Evolutionary conservation across 179 eudicot genomes (phyloP).

Genomic region (Spinacia oleracea): DNA sequence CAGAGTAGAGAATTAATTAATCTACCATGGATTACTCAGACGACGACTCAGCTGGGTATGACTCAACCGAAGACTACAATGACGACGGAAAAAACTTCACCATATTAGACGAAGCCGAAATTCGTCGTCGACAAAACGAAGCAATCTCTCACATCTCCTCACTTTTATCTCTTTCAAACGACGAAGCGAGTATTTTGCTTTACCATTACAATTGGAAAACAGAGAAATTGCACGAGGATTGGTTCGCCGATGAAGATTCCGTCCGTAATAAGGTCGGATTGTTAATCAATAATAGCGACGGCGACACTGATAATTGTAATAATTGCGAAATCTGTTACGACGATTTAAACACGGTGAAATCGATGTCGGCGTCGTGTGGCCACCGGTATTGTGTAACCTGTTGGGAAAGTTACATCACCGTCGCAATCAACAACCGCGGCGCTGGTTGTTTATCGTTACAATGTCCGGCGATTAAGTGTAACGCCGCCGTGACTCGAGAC

Average conservation of each 20-base stretch:
- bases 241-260: slow-evolving; percentile 23
- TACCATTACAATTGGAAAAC: slow-evolving; percentile 48
- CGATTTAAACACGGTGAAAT: not conserved
- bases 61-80: too few relatives aligned
- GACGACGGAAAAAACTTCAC: slow-evolving; percentile 36
- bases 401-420: slow-evolving; percentile 49
- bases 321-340: slow-evolving; percentile 27
- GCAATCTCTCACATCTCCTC: slow-evolving; percentile 42
- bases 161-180: slow-evolving; percentile 51
- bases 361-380: slow-evolving; percentile 30
- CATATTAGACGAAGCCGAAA: slow-evolving; percentile 52
- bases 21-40: too few relatives aligned
- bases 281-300: not conserved
- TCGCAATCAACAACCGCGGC: slow-evolving; percentile 15
- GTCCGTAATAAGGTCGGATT: slow-evolving; percentile 22
- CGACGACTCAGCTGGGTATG: too few relatives aligned
- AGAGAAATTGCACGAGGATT: slow-evolving; percentile 17
- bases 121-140: slow-evolving; percentile 51
- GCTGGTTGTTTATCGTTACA: slow-evolving; percentile 41
- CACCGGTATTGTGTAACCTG: slow-evolving; percentile 57
- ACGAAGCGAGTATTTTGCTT: slow-evolving; percentile 50
- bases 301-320: not conserved
- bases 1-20: too few relatives aligned
- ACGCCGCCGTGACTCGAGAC: slow-evolving; percentile 42
- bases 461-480: slow-evolving; percentile 51